These are phyloP conservation scores for Corymbia citriodora DNA, from an alignment of 441 rosid species.

Conservation along the genomic window DNA sequence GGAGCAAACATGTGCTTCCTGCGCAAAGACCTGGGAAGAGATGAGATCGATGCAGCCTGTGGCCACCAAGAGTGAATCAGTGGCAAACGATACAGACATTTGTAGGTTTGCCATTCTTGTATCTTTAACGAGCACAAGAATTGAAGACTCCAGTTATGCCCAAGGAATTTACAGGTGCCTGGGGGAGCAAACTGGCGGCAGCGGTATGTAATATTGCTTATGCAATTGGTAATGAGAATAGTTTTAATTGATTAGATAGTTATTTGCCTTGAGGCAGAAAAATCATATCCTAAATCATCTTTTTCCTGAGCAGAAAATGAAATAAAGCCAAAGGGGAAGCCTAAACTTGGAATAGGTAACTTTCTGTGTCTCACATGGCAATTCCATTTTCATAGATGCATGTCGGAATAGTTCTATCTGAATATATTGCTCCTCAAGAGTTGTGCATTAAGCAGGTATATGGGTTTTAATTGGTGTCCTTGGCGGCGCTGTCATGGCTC, in stretches of 20 bases:
- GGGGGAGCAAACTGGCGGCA: not conserved
- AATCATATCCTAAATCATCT: not conserved
- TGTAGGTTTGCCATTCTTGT: slow-evolving; percentile 41
- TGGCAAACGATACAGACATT: slow-evolving; percentile 1
- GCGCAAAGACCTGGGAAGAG: slow-evolving; percentile 28
- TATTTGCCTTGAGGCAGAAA: not conserved
- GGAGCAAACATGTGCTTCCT: slow-evolving; percentile 16
- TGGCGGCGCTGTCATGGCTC: not conserved
- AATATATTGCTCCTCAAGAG: not conserved
- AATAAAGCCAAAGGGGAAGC: not conserved
- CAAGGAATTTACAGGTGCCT: slow-evolving; percentile 26
- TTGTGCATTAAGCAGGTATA: not conserved
- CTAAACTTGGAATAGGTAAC: slow-evolving; percentile 13
- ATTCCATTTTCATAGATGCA: not conserved
- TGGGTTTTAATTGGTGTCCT: not conserved
- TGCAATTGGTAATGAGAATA: not conserved
- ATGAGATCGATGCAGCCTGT: slow-evolving; percentile 1
- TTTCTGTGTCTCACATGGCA: not conserved
- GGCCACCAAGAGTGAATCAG: not conserved
- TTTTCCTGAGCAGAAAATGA: slow-evolving; percentile 7
- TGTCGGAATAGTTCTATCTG: not conserved
- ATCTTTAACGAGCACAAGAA: slow-evolving; percentile 28
- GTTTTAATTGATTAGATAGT: not conserved
- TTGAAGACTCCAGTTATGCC: slow-evolving; percentile 20
- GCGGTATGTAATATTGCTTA: slow-evolving; percentile 3